A percentile compares a stretch with the other conserved stretches of the same genome.
phyloP scores from a whole-genome alignment of 129 eudicot species.

The Helianthus tuberosus region DNA sequence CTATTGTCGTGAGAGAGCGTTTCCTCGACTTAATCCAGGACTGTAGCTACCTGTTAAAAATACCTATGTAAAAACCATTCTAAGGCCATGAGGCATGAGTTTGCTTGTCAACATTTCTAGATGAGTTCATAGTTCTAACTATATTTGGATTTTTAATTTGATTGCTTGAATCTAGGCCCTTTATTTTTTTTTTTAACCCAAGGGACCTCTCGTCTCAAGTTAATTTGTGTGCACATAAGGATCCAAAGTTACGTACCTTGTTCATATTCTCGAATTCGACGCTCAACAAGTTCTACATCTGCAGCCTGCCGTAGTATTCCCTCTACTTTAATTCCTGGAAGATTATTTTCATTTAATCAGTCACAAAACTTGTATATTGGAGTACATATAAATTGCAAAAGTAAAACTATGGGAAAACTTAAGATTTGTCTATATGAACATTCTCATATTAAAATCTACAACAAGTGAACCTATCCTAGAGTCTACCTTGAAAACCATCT shows the following conservation, averaged over 20 bases:
- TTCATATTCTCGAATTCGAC: conserved; percentile 82
- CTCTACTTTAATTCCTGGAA: conserved; percentile 81
- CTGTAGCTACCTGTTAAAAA: too few relatives aligned
- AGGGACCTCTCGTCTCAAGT: background rate
- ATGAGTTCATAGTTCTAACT: too few relatives aligned
- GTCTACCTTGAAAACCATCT: conserved; percentile 10
- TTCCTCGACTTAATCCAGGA: too few relatives aligned
- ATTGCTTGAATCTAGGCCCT: background rate
- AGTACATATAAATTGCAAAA: background rate
- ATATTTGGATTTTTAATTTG: background rate
- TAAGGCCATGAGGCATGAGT: too few relatives aligned
- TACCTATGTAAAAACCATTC: too few relatives aligned
- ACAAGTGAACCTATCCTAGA: conserved; percentile 3
- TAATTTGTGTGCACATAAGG: background rate
- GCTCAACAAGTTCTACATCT: conserved; percentile 93
- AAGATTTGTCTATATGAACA: background rate
- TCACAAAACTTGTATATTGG: background rate
- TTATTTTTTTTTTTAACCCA: background rate
- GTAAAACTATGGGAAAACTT: background rate
- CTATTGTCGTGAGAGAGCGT: too few relatives aligned
- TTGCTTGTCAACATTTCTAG: too few relatives aligned
- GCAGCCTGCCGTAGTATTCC: conserved; percentile 99
- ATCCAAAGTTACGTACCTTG: conserved; percentile 55
- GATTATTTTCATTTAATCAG: conserved; percentile 30
- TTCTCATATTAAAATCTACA: background rate